Percentiles rank a stretch among this genome's conserved stretches.
Conservation (phyloP, 2,329 filamentous ascomycete genomes). For the Colletotrichum sp. region DNA sequence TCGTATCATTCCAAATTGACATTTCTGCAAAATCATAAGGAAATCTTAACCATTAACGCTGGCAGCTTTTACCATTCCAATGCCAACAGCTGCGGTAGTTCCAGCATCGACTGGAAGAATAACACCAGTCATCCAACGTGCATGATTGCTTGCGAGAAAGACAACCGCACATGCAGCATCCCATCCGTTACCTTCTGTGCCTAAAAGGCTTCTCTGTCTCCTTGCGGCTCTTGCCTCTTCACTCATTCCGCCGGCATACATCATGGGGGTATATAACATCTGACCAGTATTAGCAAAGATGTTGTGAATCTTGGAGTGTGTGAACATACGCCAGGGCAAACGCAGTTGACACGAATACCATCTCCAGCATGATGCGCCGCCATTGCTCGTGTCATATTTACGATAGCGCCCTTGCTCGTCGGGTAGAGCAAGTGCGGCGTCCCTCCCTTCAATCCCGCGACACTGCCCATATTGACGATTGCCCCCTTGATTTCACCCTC, state of each 20-base stretch:
- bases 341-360: slow-evolving; percentile 25
- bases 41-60: slow-evolving; percentile 28
- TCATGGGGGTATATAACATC: slow-evolving; percentile 55
- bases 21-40: not conserved
- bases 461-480: slow-evolving; percentile 68
- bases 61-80: slow-evolving; percentile 26
- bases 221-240: slow-evolving; percentile 40
- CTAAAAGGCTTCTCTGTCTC: slow-evolving; percentile 40
- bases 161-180: slow-evolving; percentile 43
- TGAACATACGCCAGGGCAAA: slow-evolving; percentile 51
- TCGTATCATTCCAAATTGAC: not conserved
- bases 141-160: slow-evolving; percentile 43
- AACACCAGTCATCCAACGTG: slow-evolving; percentile 48
- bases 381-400: slow-evolving; percentile 51
- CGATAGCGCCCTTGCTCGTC: slow-evolving; percentile 45
- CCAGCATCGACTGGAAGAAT: slow-evolving; percentile 48
- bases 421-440: slow-evolving; percentile 43
- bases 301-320: not conserved
- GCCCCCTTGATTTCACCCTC: slow-evolving; percentile 49
- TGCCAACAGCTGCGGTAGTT: slow-evolving; percentile 34
- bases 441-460: slow-evolving; percentile 57
- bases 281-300: slow-evolving; percentile 11
- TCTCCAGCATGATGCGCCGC: slow-evolving; percentile 44
- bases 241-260: slow-evolving; percentile 43
- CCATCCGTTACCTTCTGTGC: slow-evolving; percentile 48